phyloP scores from a whole-genome alignment of 106 monocot species.

The Dendrobium chrysotoxum region DNA sequence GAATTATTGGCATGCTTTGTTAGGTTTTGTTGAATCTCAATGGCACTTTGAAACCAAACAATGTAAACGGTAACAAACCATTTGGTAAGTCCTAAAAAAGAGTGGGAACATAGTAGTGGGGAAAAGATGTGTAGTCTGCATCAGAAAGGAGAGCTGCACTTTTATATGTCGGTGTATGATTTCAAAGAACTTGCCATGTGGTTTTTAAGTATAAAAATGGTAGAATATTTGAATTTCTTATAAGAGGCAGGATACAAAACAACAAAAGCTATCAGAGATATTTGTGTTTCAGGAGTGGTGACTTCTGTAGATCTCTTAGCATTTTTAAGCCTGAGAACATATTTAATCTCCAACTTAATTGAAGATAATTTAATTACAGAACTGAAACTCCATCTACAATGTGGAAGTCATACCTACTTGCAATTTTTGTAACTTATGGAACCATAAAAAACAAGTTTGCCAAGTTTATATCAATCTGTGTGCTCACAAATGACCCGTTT shows the following conservation, averaged over 20 bases:
- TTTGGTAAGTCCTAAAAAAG: background rate
- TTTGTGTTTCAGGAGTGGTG: background rate
- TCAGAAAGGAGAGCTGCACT: background rate
- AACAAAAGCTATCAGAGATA: background rate
- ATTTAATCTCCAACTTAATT: background rate
- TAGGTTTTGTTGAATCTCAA: background rate
- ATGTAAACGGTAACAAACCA: background rate
- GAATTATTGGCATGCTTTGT: background rate
- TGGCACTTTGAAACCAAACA: background rate
- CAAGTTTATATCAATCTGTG: background rate
- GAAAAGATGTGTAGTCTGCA: slow-evolving; percentile 1
- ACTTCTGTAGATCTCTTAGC: background rate
- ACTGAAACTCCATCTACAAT: background rate
- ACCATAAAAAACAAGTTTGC: background rate
- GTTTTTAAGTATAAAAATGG: background rate
- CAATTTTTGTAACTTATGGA: background rate
- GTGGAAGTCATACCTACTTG: background rate
- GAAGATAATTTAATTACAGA: background rate
- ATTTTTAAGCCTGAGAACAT: background rate
- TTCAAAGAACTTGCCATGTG: background rate
- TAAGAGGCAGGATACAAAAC: background rate
- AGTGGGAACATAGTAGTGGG: background rate
- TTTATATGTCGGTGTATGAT: no score
- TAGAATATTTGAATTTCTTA: background rate
- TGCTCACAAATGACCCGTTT: background rate